A percentile compares a stretch with the other conserved stretches of the same genome.
Evolutionary conservation across 108 stramenopile genomes (phyloP).

Genomic region (Asterionellopsis glacialis): DNA sequence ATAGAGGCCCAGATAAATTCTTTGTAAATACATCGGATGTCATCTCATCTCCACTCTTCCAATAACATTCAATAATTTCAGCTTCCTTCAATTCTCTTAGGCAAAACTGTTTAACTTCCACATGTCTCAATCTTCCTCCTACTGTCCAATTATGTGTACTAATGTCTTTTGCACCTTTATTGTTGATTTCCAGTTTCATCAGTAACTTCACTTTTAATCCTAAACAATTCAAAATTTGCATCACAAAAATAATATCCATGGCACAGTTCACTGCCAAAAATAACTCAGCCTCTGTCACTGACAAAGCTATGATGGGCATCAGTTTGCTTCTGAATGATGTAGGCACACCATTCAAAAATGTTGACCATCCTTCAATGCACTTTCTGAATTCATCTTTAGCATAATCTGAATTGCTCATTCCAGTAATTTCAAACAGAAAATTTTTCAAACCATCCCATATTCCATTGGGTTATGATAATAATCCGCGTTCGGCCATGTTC

Average conservation of each 20-base stretch:
- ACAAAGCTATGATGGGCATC: slow-evolving; percentile 26
- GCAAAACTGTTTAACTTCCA: slow-evolving; percentile 19
- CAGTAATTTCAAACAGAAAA: slow-evolving; percentile 3
- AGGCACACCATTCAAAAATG: slow-evolving; percentile 6
- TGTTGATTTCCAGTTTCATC: slow-evolving; percentile 37
- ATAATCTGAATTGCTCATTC: background rate
- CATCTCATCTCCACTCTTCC: background rate
- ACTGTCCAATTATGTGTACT: slow-evolving; percentile 31
- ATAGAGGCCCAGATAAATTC: background rate
- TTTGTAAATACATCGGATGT: background rate
- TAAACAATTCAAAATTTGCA: slow-evolving; percentile 12
- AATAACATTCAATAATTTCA: slow-evolving; percentile 4
- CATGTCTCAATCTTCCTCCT: slow-evolving; percentile 33
- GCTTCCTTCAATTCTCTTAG: slow-evolving; percentile 29
- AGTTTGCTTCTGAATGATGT: slow-evolving; percentile 18
- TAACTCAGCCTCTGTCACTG: slow-evolving; percentile 34
- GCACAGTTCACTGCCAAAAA: slow-evolving; percentile 22
- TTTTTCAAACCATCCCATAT: slow-evolving; percentile 18
- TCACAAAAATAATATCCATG: slow-evolving; percentile 31
- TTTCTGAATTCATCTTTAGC: background rate
- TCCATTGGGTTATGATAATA: slow-evolving; percentile 9
- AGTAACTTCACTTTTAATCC: slow-evolving; percentile 30
- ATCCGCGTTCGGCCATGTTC: slow-evolving; percentile 7
- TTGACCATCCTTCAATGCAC: background rate
- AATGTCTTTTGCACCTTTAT: slow-evolving; percentile 32